A percentile compares a stretch with the other conserved stretches of the same genome.
Evolutionary conservation across 2,329 filamentous ascomycete genomes (phyloP).

Genomic region (Pyricularia grisea): DNA sequence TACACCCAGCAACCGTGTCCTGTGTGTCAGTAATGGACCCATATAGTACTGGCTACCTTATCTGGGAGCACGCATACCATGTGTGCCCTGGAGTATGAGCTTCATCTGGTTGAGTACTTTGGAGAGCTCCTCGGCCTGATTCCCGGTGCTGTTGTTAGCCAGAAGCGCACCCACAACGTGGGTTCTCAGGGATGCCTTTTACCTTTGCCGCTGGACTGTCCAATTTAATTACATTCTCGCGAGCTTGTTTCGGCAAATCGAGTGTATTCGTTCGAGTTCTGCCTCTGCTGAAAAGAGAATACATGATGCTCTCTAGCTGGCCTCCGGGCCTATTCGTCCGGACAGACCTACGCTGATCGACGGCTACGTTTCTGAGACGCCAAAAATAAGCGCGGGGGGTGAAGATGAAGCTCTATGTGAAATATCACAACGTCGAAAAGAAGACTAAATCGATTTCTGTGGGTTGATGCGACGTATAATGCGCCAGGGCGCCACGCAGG

Average conservation of each 20-base stretch:
- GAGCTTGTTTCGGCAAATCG: conserved; percentile 14
- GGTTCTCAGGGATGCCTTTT: background rate
- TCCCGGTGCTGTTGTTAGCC: background rate
- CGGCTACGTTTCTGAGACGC: background rate
- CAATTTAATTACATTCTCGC: conserved; percentile 13
- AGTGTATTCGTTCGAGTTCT: conserved; percentile 14
- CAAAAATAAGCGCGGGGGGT: background rate
- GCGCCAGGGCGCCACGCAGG: background rate
- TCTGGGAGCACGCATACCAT: conserved; percentile 49
- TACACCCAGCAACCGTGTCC: background rate
- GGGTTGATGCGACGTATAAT: background rate
- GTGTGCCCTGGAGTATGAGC: conserved; percentile 82
- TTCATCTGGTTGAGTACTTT: conserved; percentile 89
- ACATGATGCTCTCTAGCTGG: conserved; percentile 12
- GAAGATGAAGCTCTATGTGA: background rate
- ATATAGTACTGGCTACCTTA: background rate
- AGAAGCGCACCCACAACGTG: conserved; percentile 1
- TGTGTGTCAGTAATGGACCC: background rate
- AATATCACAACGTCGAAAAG: background rate
- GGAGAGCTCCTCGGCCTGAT: conserved; percentile 75
- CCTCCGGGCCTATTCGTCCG: background rate
- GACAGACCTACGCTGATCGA: background rate
- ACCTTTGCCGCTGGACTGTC: conserved; percentile 10
- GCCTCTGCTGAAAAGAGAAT: conserved; percentile 14
- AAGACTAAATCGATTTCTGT: background rate